These are phyloP conservation scores for Grammothele lineata DNA, from an alignment of 768 basidiomycete genomes.

Conservation along the genomic window DNA sequence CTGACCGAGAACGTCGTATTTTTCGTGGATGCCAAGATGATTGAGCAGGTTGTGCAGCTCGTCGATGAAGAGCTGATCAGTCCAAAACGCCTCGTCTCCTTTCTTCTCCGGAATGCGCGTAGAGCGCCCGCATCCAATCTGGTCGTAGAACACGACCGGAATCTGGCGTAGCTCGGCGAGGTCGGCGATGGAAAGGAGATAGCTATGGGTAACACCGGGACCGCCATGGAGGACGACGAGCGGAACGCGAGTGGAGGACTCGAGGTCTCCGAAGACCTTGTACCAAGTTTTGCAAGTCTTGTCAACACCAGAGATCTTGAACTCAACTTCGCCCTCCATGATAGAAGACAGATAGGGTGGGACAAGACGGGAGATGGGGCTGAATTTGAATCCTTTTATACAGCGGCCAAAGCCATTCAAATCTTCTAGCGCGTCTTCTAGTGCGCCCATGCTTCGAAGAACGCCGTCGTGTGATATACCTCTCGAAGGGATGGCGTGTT, in stretches of 20 bases:
- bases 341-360: not conserved
- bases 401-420: too few relatives aligned
- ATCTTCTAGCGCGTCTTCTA: too few relatives aligned
- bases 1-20: slow-evolving; percentile 48
- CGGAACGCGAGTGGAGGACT: slow-evolving; percentile 26
- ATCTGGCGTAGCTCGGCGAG: slow-evolving; percentile 33
- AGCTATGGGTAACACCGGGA: slow-evolving; percentile 42
- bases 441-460: too few relatives aligned
- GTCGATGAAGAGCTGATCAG: slow-evolving; percentile 42
- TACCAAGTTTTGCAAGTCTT: slow-evolving; percentile 40
- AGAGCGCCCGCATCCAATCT: slow-evolving; percentile 49
- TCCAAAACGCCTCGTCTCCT: slow-evolving; percentile 5
- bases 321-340: slow-evolving; percentile 4
- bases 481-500: too few relatives aligned
- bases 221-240: slow-evolving; percentile 53
- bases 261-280: slow-evolving; percentile 37
- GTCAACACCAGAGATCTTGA: slow-evolving; percentile 11
- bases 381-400: too few relatives aligned
- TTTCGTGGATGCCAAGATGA: slow-evolving; percentile 34
- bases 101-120: slow-evolving; percentile 37
- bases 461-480: too few relatives aligned
- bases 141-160: slow-evolving; percentile 51
- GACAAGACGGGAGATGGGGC: too few relatives aligned
- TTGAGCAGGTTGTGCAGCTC: slow-evolving; percentile 48
- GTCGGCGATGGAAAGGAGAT: slow-evolving; percentile 36